Evolutionary conservation across 176 grass and related monocot species (phyloP), one percentile per base, ranked within the genome.

Genomic region (Thinopyrum elongatum): DNA sequence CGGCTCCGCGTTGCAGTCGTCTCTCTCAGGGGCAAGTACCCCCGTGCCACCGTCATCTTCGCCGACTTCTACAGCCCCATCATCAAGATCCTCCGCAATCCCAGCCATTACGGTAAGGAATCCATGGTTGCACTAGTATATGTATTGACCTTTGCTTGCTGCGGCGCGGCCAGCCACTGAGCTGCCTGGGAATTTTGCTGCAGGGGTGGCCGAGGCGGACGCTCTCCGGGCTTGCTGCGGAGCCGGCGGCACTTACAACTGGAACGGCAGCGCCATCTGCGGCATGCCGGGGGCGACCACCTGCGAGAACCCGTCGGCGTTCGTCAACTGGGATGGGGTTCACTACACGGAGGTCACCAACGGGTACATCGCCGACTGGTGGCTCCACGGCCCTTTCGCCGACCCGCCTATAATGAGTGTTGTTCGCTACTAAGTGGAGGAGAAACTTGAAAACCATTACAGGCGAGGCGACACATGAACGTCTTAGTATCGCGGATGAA

Each of bases 321-420:
- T 44, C 22, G 65, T 88, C 16, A 51, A 1, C 38, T 88, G 74
- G 81, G 81, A 88, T 2, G 87, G 87, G 1, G 38, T 51, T 46
- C 87, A 88, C 81, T 84, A 71, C 53, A 88, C 86, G 9, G 86
- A 88, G 65, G 65, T 74, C 65, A 17, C 44, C 6, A 17, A 88
- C 74, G 65, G 55, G 10, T 38, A 38, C 74, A 38, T 88, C 11
- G 65, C 65, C 55, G 8, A 73, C 7, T 65, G 81, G 30, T 88
- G 87, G 81, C 55, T 88, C 29, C 0, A 74, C 5, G 75, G 87
- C 1, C 75, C 81, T 7, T 78, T 79, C 30, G 87, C 87, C 0
- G 27, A 83, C 13, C 77, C 84, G 6, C 77, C 77, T 0, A 80
- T 86, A 34, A 28, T 72, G 2, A 47, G 1, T 3, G 65, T 22